phyloP scores from a whole-genome alignment of 2,329 filamentous ascomycete species.

The Coleophoma crateriformis region DNA sequence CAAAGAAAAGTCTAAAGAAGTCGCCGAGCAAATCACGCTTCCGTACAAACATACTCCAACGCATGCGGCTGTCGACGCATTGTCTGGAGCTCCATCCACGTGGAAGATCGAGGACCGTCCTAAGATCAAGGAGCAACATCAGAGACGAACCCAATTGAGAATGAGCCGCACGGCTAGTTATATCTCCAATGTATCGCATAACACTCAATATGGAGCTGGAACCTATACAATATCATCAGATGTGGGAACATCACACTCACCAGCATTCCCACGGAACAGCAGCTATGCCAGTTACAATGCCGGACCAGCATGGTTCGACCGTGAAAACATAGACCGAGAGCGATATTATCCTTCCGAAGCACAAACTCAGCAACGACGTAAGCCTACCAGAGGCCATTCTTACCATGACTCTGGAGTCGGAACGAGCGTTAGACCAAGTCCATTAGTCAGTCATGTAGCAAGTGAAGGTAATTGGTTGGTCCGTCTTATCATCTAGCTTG shows the following conservation, averaged over 20 bases:
- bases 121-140: conserved; percentile 25
- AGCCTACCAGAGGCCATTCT: conserved; percentile 13
- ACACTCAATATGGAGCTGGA: conserved; percentile 1
- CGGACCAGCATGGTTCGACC: conserved; percentile 19
- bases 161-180: conserved; percentile 18
- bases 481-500: not conserved
- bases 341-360: conserved; percentile 8
- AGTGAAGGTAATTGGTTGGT: conserved; percentile 19
- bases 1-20: conserved; percentile 34
- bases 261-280: conserved; percentile 14
- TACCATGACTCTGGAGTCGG: conserved; percentile 22
- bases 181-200: conserved; percentile 14
- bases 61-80: conserved; percentile 54
- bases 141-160: conserved; percentile 21
- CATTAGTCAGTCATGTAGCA: conserved; percentile 18
- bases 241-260: conserved; percentile 3
- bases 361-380: conserved; percentile 6
- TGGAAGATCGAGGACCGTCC: conserved; percentile 36
- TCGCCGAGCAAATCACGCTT: conserved; percentile 7
- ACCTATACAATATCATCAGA: conserved; percentile 1
- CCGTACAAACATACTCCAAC: conserved; percentile 56
- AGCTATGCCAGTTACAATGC: conserved; percentile 20
- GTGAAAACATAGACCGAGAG: conserved; percentile 10
- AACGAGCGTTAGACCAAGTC: conserved; percentile 15
- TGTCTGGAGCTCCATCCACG: conserved; percentile 46